phyloP scores from a whole-genome alignment of 495 filamentous ascomycete genomes.

The Friedmanniomyces simplex region DNA sequence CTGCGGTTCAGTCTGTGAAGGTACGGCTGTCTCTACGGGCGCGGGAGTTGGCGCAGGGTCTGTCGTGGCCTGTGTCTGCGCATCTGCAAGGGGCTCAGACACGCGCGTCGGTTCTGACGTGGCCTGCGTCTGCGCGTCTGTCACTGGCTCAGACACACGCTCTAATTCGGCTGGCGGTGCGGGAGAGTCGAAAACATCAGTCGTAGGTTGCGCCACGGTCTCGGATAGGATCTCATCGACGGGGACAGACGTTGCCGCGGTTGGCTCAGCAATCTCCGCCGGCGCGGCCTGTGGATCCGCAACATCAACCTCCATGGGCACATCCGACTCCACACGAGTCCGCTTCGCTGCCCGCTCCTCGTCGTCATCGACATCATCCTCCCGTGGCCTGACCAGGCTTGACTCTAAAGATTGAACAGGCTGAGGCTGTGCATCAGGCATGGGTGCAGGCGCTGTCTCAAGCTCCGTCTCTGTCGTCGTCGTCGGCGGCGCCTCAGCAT shows the following conservation, averaged over 20 bases:
- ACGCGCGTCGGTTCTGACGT: background rate
- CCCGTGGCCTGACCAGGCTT: slow-evolving; percentile 34
- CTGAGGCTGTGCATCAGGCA: background rate
- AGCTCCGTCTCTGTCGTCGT: background rate
- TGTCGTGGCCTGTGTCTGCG: background rate
- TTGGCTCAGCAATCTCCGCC: background rate
- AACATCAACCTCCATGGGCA: background rate
- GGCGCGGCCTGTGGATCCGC: background rate
- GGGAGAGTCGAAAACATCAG: too few species aligned
- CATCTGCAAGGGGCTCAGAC: background rate
- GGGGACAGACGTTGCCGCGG: background rate
- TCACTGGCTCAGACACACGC: background rate
- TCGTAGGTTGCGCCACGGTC: background rate
- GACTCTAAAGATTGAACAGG: slow-evolving; percentile 1
- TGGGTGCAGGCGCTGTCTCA: background rate
- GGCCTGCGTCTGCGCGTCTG: background rate
- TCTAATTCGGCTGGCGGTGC: background rate
- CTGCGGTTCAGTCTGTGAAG: too few species aligned
- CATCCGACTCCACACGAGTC: slow-evolving; percentile 5
- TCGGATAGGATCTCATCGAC: background rate
- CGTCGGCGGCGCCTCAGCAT: background rate
- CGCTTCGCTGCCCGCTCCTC: slow-evolving; percentile 70
- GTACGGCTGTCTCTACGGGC: background rate
- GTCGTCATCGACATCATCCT: slow-evolving; percentile 54
- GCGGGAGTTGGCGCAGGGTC: background rate